Conservation (phyloP, 2,329 filamentous ascomycete species). For the Aspergillus ochraceoroseus region DNA sequence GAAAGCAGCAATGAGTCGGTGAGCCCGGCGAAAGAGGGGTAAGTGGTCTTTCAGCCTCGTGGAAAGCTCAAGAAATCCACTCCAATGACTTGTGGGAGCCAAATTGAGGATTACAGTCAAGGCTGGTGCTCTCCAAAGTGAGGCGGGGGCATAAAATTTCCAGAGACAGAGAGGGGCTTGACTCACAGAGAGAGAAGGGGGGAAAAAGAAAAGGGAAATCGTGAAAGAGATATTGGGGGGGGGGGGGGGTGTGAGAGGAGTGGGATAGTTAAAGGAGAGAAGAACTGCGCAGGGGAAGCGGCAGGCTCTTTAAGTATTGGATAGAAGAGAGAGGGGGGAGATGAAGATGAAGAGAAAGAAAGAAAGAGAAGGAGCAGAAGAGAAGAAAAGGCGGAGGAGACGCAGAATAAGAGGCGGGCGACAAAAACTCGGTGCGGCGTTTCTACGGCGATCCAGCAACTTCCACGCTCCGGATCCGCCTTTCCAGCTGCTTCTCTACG, state of each 20-base stretch:
- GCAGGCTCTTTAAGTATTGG: conserved; percentile 8
- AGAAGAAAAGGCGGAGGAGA: conserved; percentile 16
- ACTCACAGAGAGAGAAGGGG: conserved; percentile 11
- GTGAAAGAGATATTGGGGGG: not conserved
- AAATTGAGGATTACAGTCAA: too few relatives aligned
- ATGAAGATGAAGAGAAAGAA: conserved; percentile 11
- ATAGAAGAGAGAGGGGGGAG: too few relatives aligned
- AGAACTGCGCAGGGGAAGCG: conserved; percentile 7
- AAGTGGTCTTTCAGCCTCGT: too few relatives aligned
- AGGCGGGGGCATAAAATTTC: too few relatives aligned
- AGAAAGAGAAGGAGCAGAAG: conserved; percentile 20
- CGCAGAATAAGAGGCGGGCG: conserved; percentile 18
- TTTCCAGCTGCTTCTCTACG: conserved; percentile 2
- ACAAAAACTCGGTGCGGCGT: conserved; percentile 30
- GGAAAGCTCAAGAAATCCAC: too few relatives aligned
- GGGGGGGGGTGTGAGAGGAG: conserved; percentile 4
- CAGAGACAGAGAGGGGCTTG: not conserved
- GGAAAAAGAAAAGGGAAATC: conserved; percentile 6
- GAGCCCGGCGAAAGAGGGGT: too few relatives aligned
- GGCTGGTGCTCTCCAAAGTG: not conserved
- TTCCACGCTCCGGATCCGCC: conserved; percentile 31
- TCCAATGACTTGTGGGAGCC: too few relatives aligned
- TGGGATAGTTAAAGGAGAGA: conserved; percentile 13
- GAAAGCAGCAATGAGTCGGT: too few relatives aligned
- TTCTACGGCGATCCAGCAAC: conserved; percentile 41